phyloP scores from a whole-genome alignment of 1,284 basidiomycete species.

The Microbotryum lychnidis-dioicae region DNA sequence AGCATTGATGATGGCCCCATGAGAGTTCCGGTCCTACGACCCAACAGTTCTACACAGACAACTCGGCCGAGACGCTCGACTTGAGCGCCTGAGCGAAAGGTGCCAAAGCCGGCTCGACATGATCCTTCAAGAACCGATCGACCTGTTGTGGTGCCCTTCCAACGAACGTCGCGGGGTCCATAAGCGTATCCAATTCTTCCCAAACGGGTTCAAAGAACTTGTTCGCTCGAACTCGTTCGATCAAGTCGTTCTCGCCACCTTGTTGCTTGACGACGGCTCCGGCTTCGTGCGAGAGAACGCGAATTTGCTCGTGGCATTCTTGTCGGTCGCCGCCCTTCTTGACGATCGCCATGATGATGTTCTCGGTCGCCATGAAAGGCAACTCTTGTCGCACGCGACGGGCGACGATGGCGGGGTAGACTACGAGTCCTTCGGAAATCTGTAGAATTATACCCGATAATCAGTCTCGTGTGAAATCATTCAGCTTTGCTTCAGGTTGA shows the following conservation, averaged over 20 bases:
- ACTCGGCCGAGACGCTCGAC: conserved; percentile 51
- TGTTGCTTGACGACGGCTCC: conserved; percentile 90
- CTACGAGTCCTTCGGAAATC: conserved; percentile 88
- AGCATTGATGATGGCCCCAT: no score
- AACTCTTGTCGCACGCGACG: conserved; percentile 88
- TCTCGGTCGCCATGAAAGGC: conserved; percentile 80
- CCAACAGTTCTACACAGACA: conserved; percentile 41
- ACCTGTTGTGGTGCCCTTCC: conserved; percentile 90
- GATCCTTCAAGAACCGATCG: conserved; percentile 75
- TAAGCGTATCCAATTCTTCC: conserved; percentile 44
- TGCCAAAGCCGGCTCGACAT: conserved; percentile 78
- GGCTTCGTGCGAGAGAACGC: conserved; percentile 94
- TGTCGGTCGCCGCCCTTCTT: conserved; percentile 90
- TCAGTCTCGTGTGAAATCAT: no score
- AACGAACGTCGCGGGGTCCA: conserved; percentile 78
- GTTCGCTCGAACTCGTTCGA: conserved; percentile 69
- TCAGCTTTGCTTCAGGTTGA: not conserved
- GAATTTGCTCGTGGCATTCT: conserved; percentile 91
- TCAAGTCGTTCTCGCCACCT: conserved; percentile 92
- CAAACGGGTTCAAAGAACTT: conserved; percentile 55
- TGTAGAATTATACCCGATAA: not conserved
- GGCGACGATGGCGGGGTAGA: conserved; percentile 92
- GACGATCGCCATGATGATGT: conserved; percentile 98
- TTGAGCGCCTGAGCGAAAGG: conserved; percentile 56
- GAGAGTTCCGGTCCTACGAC: no score